Evolutionary conservation across 1,284 basidiomycete species (phyloP), one percentile per base, ranked within the genome.

Genomic region (Tremellales sp.): DNA sequence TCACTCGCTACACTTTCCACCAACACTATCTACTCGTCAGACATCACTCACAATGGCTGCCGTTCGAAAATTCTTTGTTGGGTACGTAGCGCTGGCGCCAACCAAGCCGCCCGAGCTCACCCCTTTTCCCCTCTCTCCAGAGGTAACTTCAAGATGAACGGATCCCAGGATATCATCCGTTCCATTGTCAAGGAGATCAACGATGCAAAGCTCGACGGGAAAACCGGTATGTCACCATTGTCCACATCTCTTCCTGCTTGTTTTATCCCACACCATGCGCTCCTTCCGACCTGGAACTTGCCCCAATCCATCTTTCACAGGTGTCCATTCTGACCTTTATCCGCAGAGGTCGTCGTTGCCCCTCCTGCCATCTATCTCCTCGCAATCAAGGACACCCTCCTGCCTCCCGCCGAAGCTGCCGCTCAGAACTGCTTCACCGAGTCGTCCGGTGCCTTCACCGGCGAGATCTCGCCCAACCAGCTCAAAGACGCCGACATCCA

Each of bases 101-200:
- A 14, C 22, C 37, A 9, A 8, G n/a, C n/a, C 34, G 14, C 22
- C 24, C 18, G 8, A 14, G 18, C 9, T 36, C 26, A n/a, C 22
- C 9, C 18, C 21, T 14, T 21, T 12, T 16, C 21, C 42, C 22
- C 42, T 35, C 31, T 19, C 65, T 86, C 88, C 62, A 92, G 91
- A 62, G 90, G 76, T 35, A 95, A 95, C 81, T 94, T 93, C 81
- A 95, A 95, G 78, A 85, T 93, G 83, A 95, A 97, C 77, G 77
- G 77, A 51, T 81, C 83, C 37, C 75, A 76, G 56, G 78, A 80
- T 58, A 78, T 81, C 58, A 83, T 86, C 71, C 75, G 76, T 60
- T 74, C 75, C 41, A 79, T 95, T 61, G 74, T 88, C 58, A 71
- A 81, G 42, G 65, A 75, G 45, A 75, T 94, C 51, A 92, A 92